A percentile compares a stretch with the other conserved stretches of the same genome.
These are phyloP conservation scores for Yamadazyma taylorii DNA, from an alignment of 1,139 yeast species.

Conservation along the genomic window DNA sequence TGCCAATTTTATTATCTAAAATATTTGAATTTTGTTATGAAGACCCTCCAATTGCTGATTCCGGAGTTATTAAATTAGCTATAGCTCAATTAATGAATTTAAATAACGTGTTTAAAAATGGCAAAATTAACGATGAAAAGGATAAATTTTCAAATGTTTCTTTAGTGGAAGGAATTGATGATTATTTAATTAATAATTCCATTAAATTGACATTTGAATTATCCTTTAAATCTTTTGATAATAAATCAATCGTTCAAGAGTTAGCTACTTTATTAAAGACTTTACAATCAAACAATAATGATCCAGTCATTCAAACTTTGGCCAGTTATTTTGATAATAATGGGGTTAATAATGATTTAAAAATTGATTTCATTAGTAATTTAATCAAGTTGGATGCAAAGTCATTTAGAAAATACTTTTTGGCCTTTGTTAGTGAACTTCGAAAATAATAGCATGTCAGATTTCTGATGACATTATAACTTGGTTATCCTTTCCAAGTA, in stretches of 20 bases:
- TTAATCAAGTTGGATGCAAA: constrained; percentile 55
- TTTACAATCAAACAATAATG: constrained; percentile 45
- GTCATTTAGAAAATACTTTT: constrained; percentile 64
- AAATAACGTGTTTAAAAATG: constrained; percentile 58
- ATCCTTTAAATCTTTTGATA: constrained; percentile 76
- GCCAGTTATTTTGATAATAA: constrained; percentile 56
- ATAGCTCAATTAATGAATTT: constrained; percentile 68
- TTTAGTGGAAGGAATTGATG: constrained; percentile 66
- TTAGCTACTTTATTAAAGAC: constrained; percentile 69
- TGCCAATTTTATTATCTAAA: constrained; percentile 64
- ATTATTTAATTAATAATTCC: constrained; percentile 65
- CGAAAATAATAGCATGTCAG: not conserved
- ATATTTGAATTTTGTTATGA: constrained; percentile 63
- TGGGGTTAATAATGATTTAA: constrained; percentile 58
- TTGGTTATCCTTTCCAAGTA: too few relatives aligned
- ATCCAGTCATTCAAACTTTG: constrained; percentile 49
- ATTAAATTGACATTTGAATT: constrained; percentile 74
- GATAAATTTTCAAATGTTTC: constrained; percentile 56
- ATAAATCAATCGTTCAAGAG: constrained; percentile 72
- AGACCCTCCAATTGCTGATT: constrained; percentile 46
- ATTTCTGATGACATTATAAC: too few relatives aligned
- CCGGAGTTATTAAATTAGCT: constrained; percentile 55
- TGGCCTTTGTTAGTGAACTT: constrained; percentile 52
- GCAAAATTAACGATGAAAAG: constrained; percentile 51
- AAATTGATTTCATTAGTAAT: constrained; percentile 56